Evolutionary conservation across 352 stramenopile genomes (phyloP).

Genomic region (Pythium dissimile): DNA sequence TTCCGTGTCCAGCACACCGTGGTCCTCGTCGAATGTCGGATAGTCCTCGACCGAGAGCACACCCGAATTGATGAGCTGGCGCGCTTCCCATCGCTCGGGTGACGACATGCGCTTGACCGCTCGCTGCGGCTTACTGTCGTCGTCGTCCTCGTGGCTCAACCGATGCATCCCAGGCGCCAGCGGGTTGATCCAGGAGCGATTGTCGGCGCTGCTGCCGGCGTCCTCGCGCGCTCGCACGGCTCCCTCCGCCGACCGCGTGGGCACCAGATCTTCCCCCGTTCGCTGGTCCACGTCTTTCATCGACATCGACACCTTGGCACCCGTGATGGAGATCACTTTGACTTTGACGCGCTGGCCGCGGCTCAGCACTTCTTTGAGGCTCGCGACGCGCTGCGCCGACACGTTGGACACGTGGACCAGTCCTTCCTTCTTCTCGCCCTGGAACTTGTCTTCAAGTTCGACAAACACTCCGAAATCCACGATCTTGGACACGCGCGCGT

Average conservation of each 20-base stretch:
- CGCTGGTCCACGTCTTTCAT: conserved; percentile 98
- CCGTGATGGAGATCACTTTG: conserved; percentile 94
- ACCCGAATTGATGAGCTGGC: conserved; percentile 97
- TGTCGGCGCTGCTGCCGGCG: conserved; percentile 38
- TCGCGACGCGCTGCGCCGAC: conserved; percentile 78
- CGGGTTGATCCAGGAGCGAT: conserved; percentile 82
- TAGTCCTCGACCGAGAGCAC: conserved; percentile 98
- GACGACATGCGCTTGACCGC: conserved; percentile 91
- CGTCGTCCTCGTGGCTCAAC: conserved; percentile 50
- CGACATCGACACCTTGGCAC: conserved; percentile 90
- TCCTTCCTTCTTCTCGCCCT: conserved; percentile 80
- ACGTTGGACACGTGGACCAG: conserved; percentile 96
- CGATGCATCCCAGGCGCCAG: conserved; percentile 80
- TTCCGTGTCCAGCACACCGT: conserved; percentile 82
- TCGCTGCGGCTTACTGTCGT: conserved; percentile 69
- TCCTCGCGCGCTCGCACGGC: conserved; percentile 51
- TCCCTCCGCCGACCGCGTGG: conserved; percentile 76
- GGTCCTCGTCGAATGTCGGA: conserved; percentile 96
- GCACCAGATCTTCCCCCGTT: conserved; percentile 93
- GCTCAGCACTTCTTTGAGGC: conserved; percentile 86
- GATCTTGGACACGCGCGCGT: conserved; percentile 91
- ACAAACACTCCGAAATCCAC: conserved; percentile 98
- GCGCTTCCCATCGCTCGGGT: conserved; percentile 96
- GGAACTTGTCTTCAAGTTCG: conserved; percentile 75
- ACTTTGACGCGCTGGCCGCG: conserved; percentile 93